Base-by-base conservation (phyloP, 2,329 filamentous ascomycete species). In the Cladophialophora psammophila region DNA sequence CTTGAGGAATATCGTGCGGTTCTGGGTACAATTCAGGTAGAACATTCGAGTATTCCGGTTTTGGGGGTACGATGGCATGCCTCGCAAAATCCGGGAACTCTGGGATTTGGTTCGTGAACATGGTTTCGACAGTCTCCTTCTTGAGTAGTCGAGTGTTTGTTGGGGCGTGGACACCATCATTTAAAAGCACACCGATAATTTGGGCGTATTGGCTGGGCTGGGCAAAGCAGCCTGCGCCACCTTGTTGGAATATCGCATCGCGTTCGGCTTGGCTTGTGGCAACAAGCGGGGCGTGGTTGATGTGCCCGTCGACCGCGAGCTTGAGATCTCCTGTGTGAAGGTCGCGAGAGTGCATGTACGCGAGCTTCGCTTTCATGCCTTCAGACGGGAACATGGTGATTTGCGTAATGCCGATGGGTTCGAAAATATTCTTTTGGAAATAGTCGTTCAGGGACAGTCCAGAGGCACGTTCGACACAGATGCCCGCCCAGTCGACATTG, bases 41-140 rank as follows among this genome's bases (percentile, higher is more conserved):
- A 0, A 77, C 73, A 71, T 86, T 85, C 1, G 83, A 80, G 26
- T 86, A 76, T 31, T 81, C 76, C 0, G 82, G 82, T 69, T 86
- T 86, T 0, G 84, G 78, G 0, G 82, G 79, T 0, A 80, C 75
- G 9, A 84, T 79, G 1, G 54, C 42, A 60, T 64, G 13, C 48
- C 20, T 15, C 13, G 13, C 20, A 18, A 53, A 53, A 12, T 50
- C 20, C n/a, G 13, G 26, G 4, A 8, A 54, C 34, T 18, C 12
- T 18, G 10, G 18, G 18, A 61, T 50, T 26, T 88, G 88, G 74
- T 91, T 91, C 65, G 79, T 80, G 75, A 88, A 91, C 86, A 91
- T 89, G 36, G 84, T 76, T 9, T 88, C 82, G 0, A 91, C 84
- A 0, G 88, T 90, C 32, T 82, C 78, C 12, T 82, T 79, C n/a